Evolutionary conservation across 2,329 filamentous ascomycete species (phyloP), one percentile per base, ranked within the genome.

Genomic region (Neofusicoccum umdonicola): DNA sequence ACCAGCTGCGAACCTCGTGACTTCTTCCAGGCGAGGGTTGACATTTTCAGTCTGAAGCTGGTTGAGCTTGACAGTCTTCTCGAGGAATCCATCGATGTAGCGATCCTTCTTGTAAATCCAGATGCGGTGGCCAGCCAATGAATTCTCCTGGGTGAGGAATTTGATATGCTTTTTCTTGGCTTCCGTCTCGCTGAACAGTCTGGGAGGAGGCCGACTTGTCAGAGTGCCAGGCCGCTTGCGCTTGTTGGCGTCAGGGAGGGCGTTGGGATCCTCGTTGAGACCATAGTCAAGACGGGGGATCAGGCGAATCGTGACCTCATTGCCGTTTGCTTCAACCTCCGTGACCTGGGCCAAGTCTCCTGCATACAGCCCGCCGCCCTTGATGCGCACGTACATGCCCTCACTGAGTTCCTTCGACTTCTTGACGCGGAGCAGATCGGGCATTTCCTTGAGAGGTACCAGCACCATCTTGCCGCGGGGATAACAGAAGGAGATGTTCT

Each of bases 391-490:
- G 85, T 95, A 99, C 42, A 92, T 92, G 68, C 94, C 94, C 9
- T 90, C 90, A 70, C 95, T 88, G 39, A 99, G 88, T 54, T 93
- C 91, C 2, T 90, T 94, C 80, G 97, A 97, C 66, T 88, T 89
- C 34, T 96, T 92, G 27, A 65, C 58, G 60, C 93, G 88, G 17
- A 99, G 84, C n/a, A 99, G 85, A 78, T 98, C 95, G 1, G 95
- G 94, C 89, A 97, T 97, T 78, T 99, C 95, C 77, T 96, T 96
- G 72, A 98, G 93, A 56, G 95, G 92, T 47, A 99, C 92, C 60
- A 98, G 82, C 50, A 93, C 87, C 80, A 95, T 89, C 78, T 93
- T 95, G 34, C 87, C 90, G 64, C 92, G 88, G 62, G 94, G 91
- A 76, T 97, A 99, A 42, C 96, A 90, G 73, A 97, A 93, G 67